These are phyloP conservation scores for Pulveroboletus ridleyi DNA, from an alignment of 1,284 basidiomycete species.

Conservation along the genomic window DNA sequence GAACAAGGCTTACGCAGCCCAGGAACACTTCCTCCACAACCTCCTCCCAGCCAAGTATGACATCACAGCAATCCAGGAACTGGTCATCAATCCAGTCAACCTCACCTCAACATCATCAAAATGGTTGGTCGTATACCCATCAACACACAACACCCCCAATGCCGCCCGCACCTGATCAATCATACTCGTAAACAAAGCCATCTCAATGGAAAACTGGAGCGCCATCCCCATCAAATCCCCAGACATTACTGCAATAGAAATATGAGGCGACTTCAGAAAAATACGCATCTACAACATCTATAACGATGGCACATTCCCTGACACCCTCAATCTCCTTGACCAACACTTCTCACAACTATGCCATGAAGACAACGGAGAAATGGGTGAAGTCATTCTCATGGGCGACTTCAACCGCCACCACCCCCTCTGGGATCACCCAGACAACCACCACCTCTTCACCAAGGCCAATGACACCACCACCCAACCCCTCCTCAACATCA, in stretches of 20 bases:
- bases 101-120: neutral
- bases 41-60: neutral
- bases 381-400: neutral
- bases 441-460: neutral
- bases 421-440: neutral
- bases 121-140: neutral
- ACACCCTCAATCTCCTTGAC: neutral
- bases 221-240: neutral
- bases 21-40: neutral
- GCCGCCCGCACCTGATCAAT: neutral
- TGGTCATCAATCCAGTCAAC: neutral
- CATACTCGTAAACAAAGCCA: no score
- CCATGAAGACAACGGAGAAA: neutral
- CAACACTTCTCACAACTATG: neutral
- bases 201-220: neutral
- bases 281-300: neutral
- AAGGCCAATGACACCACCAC: neutral
- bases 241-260: neutral
- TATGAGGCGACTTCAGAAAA: neutral
- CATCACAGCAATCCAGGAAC: neutral
- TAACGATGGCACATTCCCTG: neutral
- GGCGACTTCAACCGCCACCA: neutral
- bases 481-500: neutral
- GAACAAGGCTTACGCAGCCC: neutral
- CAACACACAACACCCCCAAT: neutral